Conservation (phyloP, 345 rosid species). For the Dovyalis caffra region DNA sequence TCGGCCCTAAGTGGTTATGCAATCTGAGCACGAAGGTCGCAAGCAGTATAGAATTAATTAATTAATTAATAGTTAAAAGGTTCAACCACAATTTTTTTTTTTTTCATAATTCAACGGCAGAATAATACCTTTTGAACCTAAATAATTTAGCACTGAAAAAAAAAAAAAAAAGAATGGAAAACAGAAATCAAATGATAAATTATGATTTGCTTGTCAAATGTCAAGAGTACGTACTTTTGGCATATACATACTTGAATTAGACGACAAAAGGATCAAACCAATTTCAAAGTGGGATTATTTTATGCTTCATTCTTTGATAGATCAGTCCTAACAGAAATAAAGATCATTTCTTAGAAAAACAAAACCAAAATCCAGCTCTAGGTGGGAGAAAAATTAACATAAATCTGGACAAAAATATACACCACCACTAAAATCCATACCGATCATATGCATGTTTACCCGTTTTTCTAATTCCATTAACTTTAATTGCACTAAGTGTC, state of each 20-base stretch:
- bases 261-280: slow-evolving; percentile 12
- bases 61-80: not conserved
- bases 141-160: not conserved
- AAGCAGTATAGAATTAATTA: not conserved
- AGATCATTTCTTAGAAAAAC: not conserved
- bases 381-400: not conserved
- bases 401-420: not conserved
- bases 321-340: slow-evolving; percentile 18
- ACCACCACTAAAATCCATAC: not conserved
- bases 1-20: not conserved
- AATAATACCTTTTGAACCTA: not conserved
- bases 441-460: not conserved
- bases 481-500: not conserved
- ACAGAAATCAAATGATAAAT: no score
- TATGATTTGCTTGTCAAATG: not conserved
- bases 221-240: not conserved
- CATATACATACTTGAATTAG: slow-evolving; percentile 4
- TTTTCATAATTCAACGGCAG: slow-evolving; percentile 25
- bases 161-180: not conserved
- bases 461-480: not conserved
- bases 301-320: slow-evolving; percentile 10
- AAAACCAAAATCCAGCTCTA: not conserved
- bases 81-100: not conserved
- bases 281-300: not conserved
- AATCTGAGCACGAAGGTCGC: not conserved